Evolutionary conservation across 768 basidiomycete genomes (phyloP).

Genomic region (Hygrocybe punicea): DNA sequence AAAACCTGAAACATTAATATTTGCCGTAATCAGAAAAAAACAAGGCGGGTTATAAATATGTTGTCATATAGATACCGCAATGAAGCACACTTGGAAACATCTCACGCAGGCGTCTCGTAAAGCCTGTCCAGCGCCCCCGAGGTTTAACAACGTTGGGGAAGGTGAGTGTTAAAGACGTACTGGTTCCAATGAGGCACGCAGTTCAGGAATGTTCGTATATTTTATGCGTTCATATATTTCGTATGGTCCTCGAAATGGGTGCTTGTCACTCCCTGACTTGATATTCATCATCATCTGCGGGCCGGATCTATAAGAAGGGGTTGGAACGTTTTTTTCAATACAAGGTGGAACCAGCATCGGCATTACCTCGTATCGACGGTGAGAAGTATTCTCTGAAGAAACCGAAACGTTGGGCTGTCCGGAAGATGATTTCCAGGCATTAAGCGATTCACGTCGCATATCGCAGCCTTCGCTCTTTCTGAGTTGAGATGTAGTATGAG

Average conservation of each 20-base stretch:
- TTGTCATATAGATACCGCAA: background rate
- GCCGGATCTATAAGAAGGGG: background rate
- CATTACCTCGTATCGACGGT: background rate
- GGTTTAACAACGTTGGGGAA: background rate
- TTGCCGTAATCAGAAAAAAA: background rate
- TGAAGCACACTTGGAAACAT: background rate
- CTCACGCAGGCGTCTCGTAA: background rate
- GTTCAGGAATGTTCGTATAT: background rate
- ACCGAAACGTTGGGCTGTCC: background rate
- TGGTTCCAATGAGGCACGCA: background rate
- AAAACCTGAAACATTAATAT: background rate
- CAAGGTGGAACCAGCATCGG: background rate
- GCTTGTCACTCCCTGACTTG: background rate
- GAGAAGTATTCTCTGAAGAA: background rate
- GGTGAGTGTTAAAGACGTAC: background rate
- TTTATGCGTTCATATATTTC: background rate
- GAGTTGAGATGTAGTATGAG: background rate
- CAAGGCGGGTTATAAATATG: background rate
- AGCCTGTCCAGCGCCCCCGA: background rate
- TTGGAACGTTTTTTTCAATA: no score
- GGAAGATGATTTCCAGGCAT: background rate
- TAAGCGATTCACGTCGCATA: background rate
- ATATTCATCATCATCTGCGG: background rate
- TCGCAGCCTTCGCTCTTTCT: background rate
- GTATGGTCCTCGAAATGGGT: background rate